These are phyloP conservation scores for Metschnikowia aberdeeniae DNA, from an alignment of 805 yeast species.

Conservation along the genomic window DNA sequence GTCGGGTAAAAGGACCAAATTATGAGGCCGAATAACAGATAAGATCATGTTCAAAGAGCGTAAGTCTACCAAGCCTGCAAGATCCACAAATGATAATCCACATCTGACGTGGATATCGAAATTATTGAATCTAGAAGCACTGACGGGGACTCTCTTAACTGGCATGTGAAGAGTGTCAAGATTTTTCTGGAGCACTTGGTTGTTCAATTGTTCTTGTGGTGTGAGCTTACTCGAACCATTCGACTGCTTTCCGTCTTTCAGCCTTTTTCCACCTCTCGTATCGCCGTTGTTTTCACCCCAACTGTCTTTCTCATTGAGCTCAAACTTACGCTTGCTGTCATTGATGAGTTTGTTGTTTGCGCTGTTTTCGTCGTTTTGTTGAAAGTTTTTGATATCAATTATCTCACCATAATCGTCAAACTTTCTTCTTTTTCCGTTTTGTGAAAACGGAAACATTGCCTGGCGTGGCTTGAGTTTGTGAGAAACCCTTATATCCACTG, in stretches of 20 bases:
- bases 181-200: constrained; percentile 36
- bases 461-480: constrained; percentile 45
- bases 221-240: constrained; percentile 29
- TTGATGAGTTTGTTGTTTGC: constrained; percentile 31
- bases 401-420: constrained; percentile 86
- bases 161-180: constrained; percentile 54
- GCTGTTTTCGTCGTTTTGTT: constrained; percentile 47
- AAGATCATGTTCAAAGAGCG: constrained; percentile 76
- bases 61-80: constrained; percentile 79
- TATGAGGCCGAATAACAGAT: constrained; percentile 74
- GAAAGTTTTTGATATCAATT: constrained; percentile 62
- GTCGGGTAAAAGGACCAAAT: constrained; percentile 56
- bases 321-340: constrained; percentile 37
- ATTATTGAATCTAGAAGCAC: constrained; percentile 11
- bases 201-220: constrained; percentile 41
- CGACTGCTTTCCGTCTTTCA: constrained; percentile 18
- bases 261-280: constrained; percentile 9
- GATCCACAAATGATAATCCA: constrained; percentile 70
- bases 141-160: constrained; percentile 34
- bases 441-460: constrained; percentile 74
- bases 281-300: constrained; percentile 23
- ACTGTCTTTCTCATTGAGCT: constrained; percentile 26
- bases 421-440: constrained; percentile 45
- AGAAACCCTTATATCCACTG: constrained; percentile 51
- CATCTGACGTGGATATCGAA: constrained; percentile 54